Conservation (phyloP, 1,284 basidiomycete genomes). For the Austropuccinia psidii region DNA sequence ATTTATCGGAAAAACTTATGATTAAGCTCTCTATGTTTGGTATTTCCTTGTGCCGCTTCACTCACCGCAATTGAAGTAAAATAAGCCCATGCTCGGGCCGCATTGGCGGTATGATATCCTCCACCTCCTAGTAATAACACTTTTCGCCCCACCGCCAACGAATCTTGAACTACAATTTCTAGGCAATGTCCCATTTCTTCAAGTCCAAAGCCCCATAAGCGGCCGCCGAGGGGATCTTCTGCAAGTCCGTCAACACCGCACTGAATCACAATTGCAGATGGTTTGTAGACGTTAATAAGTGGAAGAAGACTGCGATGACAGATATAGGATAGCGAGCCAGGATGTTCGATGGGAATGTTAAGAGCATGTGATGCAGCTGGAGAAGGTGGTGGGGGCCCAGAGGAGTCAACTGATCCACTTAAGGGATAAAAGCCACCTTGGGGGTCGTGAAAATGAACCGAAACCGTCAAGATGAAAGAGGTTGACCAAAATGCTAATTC, state of each 20-base stretch:
- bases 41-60: no score
- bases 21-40: no score
- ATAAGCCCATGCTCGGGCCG: conserved; percentile 73
- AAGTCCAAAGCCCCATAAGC: conserved; percentile 65
- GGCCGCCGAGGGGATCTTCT: conserved; percentile 65
- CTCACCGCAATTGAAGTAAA: conserved; percentile 66
- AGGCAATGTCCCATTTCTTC: conserved; percentile 57
- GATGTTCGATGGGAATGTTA: conserved; percentile 37
- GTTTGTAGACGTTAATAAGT: conserved; percentile 59
- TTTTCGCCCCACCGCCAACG: conserved; percentile 57
- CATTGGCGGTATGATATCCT: conserved; percentile 72
- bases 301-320: conserved; percentile 59
- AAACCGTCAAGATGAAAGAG: conserved; percentile 54
- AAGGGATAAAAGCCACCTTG: conserved; percentile 66
- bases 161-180: conserved; percentile 63
- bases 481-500: conserved; percentile 47
- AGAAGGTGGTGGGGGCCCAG: conserved; percentile 50
- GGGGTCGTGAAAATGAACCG: conserved; percentile 55
- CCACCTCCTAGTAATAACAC: conserved; percentile 52
- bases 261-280: conserved; percentile 73
- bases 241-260: conserved; percentile 79
- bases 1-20: background rate
- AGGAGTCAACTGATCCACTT: conserved; percentile 48
- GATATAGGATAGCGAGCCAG: conserved; percentile 54
- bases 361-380: conserved; percentile 34